Evolutionary conservation across 768 basidiomycete genomes (phyloP).

Genomic region (Clitopilus hobsonii): DNA sequence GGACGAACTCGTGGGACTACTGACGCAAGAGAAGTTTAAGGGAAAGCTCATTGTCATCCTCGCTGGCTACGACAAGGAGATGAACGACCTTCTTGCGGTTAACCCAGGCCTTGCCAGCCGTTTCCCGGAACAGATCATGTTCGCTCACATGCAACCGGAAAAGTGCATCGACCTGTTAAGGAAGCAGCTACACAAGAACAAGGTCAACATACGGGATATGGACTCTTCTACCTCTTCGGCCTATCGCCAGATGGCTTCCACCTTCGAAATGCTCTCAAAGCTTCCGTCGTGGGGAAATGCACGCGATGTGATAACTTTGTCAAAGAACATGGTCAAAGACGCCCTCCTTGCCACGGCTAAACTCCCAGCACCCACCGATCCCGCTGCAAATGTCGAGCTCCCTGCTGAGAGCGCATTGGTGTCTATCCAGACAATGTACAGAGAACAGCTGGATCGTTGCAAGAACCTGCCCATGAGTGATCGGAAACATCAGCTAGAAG

Average conservation of each 20-base stretch:
- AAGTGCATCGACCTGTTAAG: slow-evolving; percentile 46
- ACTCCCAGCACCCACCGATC: slow-evolving; percentile 1
- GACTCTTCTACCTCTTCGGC: slow-evolving; percentile 20
- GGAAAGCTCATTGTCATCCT: slow-evolving; percentile 62
- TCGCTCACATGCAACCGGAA: slow-evolving; percentile 44
- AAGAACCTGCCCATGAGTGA: too few relatives aligned
- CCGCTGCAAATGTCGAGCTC: background rate
- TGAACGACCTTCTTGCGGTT: slow-evolving; percentile 52
- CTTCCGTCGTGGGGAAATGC: slow-evolving; percentile 68
- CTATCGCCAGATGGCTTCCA: slow-evolving; percentile 30
- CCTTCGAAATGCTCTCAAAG: slow-evolving; percentile 35
- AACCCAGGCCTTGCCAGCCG: slow-evolving; percentile 66
- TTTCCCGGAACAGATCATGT: slow-evolving; percentile 57
- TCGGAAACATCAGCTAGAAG: too few relatives aligned
- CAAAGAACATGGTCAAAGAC: slow-evolving; percentile 39
- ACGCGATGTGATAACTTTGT: slow-evolving; percentile 53
- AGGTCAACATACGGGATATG: slow-evolving; percentile 33
- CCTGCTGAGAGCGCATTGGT: too few relatives aligned
- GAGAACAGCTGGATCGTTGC: too few relatives aligned
- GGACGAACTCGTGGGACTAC: slow-evolving; percentile 61
- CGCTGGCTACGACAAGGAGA: slow-evolving; percentile 67
- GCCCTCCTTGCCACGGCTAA: slow-evolving; percentile 27
- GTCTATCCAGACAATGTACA: too few relatives aligned
- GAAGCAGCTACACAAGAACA: slow-evolving; percentile 40
- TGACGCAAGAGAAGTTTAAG: slow-evolving; percentile 55